Base-by-base conservation (phyloP, 805 yeast genomes). In the Ogataea ganodermae region DNA sequence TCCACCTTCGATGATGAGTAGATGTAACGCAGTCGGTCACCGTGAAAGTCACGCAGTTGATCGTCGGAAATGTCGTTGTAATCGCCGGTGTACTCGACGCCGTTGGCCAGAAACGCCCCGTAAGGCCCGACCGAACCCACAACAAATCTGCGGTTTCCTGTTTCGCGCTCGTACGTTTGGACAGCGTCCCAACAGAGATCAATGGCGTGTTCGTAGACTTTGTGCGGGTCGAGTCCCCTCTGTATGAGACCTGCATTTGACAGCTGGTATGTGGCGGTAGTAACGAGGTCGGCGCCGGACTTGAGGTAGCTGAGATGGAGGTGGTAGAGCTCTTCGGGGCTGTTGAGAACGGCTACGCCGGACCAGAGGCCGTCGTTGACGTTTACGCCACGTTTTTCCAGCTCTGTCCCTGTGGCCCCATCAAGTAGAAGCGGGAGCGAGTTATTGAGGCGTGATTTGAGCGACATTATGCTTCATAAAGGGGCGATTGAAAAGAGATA, bases 91-190 rank as follows among this genome's bases (percentile, higher is more conserved):
- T 83, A 88, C 58, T 88, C 96, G 0, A 84, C 73, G 0, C 90
- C 89, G 52, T 80, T 73, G 23, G 84, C 80, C 30, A 84, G 59
- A 53, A 67, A 80, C 0, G 91, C 86, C 1, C 91, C 95, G 61
- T 79, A 88, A 0, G 96, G 89, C 0, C 96, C 96, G 30, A 86
- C 65, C 6, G 87, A 79, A 0, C 87, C 95, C 1, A 79, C 79
- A 4, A 83, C 71, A 35, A 56, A 57, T 7, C 57, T 37, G 12
- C 36, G 9, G 10, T 38, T 46, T 3, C 51, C 53, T 6, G 52
- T 39, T n/a, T 44, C 40, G 24, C 51, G 37, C 4, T 58, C 24
- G 42, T 48, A 43, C 16, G 54, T 26, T 49, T 51, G 27, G 23
- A 49, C 48, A 3, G 68, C 67, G 16, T 35, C 32, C 13, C 41